Evolutionary conservation across 2,329 filamentous ascomycete species (phyloP), one percentile per base, ranked within the genome.

Genomic region (Cladorrhinum sp.): DNA sequence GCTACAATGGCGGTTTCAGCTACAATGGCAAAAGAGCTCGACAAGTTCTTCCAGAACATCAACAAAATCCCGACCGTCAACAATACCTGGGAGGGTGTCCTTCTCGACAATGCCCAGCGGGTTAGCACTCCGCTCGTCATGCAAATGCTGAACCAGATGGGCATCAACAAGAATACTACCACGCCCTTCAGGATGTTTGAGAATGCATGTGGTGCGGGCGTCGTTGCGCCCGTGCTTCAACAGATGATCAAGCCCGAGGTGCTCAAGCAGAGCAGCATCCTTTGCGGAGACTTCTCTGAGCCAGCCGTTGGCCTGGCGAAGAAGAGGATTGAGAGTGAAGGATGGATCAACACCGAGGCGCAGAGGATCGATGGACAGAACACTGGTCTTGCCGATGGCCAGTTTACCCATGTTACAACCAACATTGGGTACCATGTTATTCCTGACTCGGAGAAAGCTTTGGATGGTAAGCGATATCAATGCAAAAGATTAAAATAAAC

Each of bases 121-220:
- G 64, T 71, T 62, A 69, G 68, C 53, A 53, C 51, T 0, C 68
- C 69, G 1, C 63, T 71, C 3, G 70, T 66, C 3, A 16, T 24
- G 10, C 61, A 55, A 16, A 39, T 72, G 64, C 70, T 77, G 24
- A 57, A 58, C 18, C 70, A 75, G 62, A 74, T 73, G 33, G 71
- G 71, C 1, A 65, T 76, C 16, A 61, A 65, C 55, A 49, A 62
- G 3, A 59, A 62, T 14, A 68, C 66, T 2, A 61, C 56, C 9
- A 63, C 63, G 5, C 75, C 77, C 0, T 71, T 81, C 53, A 53
- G 55, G 2, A 65, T 85, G 23, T 68, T 86, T 10, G 83, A 86
- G 61, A 78, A 78, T 63, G 82, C 80, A 6, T 85, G 82, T 59
- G 83, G 83, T 0, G 74, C 76, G 3, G 83, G 82, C 0, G 74